Evolutionary conservation across 2,329 filamentous ascomycete species (phyloP).

Genomic region (Passalora sequoiae): DNA sequence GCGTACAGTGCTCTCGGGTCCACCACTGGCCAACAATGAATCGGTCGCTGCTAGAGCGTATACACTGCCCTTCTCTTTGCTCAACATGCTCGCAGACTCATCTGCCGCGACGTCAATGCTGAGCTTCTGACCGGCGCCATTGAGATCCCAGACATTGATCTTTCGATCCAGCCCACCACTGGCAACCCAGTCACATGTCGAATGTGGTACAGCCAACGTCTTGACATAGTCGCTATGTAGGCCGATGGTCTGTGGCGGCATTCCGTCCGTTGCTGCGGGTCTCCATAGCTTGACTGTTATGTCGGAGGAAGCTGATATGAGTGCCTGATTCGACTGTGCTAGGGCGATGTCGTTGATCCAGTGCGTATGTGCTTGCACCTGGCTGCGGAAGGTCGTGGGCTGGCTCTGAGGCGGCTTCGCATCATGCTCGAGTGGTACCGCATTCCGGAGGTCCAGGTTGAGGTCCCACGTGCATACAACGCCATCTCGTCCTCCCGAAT

Average conservation of each 20-base stretch:
- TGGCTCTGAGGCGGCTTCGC: slow-evolving; percentile 33
- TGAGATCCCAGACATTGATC: slow-evolving; percentile 89
- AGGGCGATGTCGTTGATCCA: slow-evolving; percentile 93
- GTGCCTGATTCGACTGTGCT: slow-evolving; percentile 67
- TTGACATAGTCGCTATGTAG: slow-evolving; percentile 96
- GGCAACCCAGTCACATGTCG: slow-evolving; percentile 75
- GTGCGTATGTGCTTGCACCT: slow-evolving; percentile 80
- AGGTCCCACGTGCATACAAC: slow-evolving; percentile 95
- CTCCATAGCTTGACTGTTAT: slow-evolving; percentile 91
- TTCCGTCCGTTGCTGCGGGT: slow-evolving; percentile 58
- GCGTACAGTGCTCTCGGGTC: slow-evolving; percentile 86
- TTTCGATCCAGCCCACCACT: slow-evolving; percentile 90
- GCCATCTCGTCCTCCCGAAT: slow-evolving; percentile 92
- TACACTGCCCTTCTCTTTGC: slow-evolving; percentile 81
- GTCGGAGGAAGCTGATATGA: slow-evolving; percentile 90
- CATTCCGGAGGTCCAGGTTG: slow-evolving; percentile 58
- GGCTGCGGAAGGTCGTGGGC: slow-evolving; percentile 53
- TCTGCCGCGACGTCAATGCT: slow-evolving; percentile 82
- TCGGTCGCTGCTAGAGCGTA: slow-evolving; percentile 81
- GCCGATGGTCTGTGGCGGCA: slow-evolving; percentile 74
- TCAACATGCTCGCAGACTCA: slow-evolving; percentile 64
- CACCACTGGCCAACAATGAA: slow-evolving; percentile 81
- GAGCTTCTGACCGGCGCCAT: slow-evolving; percentile 76
- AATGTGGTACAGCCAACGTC: slow-evolving; percentile 73
- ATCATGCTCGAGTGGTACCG: slow-evolving; percentile 32